Evolutionary conservation across 805 yeast genomes (phyloP).

Genomic region (Candida taoyuanica): DNA sequence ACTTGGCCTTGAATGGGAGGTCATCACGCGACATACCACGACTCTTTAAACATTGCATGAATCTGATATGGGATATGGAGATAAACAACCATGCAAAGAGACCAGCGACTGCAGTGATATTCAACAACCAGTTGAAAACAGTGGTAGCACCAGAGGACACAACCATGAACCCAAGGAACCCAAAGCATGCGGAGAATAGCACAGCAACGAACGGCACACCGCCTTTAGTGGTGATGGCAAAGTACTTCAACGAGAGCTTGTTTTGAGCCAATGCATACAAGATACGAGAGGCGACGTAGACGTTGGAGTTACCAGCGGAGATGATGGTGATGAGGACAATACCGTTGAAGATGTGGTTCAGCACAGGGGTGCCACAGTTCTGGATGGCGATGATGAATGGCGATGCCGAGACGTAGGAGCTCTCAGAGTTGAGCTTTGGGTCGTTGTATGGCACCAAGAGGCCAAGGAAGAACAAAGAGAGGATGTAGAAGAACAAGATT

Average conservation of each 20-base stretch:
- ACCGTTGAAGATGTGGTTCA: conserved; percentile 70
- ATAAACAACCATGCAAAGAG: conserved; percentile 70
- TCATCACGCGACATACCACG: conserved; percentile 64
- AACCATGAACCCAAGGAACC: conserved; percentile 59
- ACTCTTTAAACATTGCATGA: conserved; percentile 57
- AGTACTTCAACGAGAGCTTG: conserved; percentile 51
- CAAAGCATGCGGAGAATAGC: conserved; percentile 52
- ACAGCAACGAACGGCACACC: conserved; percentile 67
- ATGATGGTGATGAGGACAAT: conserved; percentile 61
- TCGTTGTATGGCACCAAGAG: conserved; percentile 67
- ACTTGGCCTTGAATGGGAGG: conserved; percentile 69
- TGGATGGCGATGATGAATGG: conserved; percentile 71
- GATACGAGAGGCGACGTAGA: conserved; percentile 67
- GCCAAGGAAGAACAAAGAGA: conserved; percentile 64
- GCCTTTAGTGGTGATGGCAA: conserved; percentile 41
- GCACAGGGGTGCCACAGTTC: conserved; percentile 59
- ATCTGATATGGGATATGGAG: conserved; percentile 59
- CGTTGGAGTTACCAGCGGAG: conserved; percentile 77
- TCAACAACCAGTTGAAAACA: conserved; percentile 69
- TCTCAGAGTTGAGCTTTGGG: conserved; percentile 37
- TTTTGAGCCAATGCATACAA: conserved; percentile 61
- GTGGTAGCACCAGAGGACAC: conserved; percentile 45
- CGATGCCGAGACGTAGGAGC: conserved; percentile 48
- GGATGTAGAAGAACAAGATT: conserved; percentile 60
- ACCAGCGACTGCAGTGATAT: conserved; percentile 75